Evolutionary conservation across 1,284 basidiomycete species (phyloP), one percentile per base, ranked within the genome.

Genomic region (Marasmius tenuissimus): DNA sequence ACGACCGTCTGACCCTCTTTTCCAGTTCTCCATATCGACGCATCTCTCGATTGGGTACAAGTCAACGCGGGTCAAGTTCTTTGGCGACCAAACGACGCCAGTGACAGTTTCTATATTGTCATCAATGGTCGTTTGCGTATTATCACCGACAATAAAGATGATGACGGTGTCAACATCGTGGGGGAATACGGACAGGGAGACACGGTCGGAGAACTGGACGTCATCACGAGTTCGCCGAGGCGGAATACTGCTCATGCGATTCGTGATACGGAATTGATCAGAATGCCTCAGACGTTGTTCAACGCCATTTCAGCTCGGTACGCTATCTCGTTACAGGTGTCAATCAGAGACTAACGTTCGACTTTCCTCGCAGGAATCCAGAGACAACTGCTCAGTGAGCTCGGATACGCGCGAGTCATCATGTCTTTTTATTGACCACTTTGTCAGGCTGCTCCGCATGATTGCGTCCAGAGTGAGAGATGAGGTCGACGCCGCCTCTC

Each of bases 21-120:
- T 3, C n/a, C 57, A 94, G 96, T 99, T 9, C 80, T 98, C 12
- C 97, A 99, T 71, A 97, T 99, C 63, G 97, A 99, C 73, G 92
- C 96, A 1, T 96, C 96, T 0, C 81, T 99, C 63, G 97, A 99
- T 72, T 99, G 97, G 97, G 93, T 96, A 85, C 96, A 98, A 74
- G 94, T 97, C 4, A 89, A 91, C 66, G 96, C 96, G 0, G 95
- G 97, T 0, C 94, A 95, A 72, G 89, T 96, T 45, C 82, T 97
- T 57, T 98, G 96, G 88, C 85, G 96, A 33, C 92, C 97, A 49
- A 89, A 93, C 38, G 97, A 98, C 67, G 80, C 78, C 33, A 93
- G 91, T 71, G 94, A 97, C 69, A 96, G 95, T 70, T 98, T 99
- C 75, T 99, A 97, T 75, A 97, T 99, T 60, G 94, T 99, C 67